Evolutionary conservation across 2,329 filamentous ascomycete species (phyloP), one percentile per base, ranked within the genome.

Genomic region (Penicillium sp.): DNA sequence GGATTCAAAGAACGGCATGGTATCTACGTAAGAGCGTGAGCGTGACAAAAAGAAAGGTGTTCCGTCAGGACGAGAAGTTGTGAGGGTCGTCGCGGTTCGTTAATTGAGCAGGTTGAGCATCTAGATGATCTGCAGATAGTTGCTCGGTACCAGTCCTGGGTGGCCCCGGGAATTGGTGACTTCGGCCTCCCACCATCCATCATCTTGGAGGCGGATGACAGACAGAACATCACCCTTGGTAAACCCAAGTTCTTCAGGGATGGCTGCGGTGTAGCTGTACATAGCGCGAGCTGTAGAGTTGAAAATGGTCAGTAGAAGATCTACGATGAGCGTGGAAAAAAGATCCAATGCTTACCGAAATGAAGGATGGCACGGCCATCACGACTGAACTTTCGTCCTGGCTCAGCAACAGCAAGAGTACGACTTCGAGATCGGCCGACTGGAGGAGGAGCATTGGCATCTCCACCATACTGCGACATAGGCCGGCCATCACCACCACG

Each of bases 161-260:
- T 69, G 73, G 41, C 71, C 66, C n/a, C 72, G 74, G 42, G 78
- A 74, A 8, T 81, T 81, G 48, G 93, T 90, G 42, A 97, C 86
- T 76, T 97, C 94, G 12, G 96, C 96, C 79, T 99, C 95, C 95
- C 96, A 99, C 95, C 95, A 99, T 20, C 95, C 95, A 73, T 99
- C 95, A 74, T 99, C 95, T 78, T 99, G 95, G 70, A 96, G 87
- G 61, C 93, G 85, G 49, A 97, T 81, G 14, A 99, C 88, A 2
- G 94, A 92, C 14, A 99, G 82, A 60, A 94, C 87, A 72, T 99
- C 96, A 50, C 93, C 93, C 80, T 99, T 99, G 49, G 84, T 83
- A 76, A 99, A 99, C 14, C 90, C 90, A 20, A 99, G 81, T 77
- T 99, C 96, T 74, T 98, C 95, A 0, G 94, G 92, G 59, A 99